Conservation (phyloP, 2,329 filamentous ascomycete genomes). For the Dothistroma septosporum region DNA sequence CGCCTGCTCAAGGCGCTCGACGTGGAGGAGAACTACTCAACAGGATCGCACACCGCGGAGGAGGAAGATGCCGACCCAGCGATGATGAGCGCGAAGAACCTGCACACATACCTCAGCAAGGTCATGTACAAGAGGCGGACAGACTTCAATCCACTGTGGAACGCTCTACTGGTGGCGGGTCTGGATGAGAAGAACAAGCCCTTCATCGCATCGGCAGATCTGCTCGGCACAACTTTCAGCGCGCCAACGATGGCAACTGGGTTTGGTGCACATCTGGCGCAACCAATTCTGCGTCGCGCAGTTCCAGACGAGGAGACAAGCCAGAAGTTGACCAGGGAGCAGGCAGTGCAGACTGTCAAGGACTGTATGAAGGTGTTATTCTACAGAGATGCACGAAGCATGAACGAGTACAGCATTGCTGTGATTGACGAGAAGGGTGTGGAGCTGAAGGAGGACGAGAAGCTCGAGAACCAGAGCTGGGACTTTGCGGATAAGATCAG, state of each 20-base stretch:
- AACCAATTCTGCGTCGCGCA: constrained; percentile 80
- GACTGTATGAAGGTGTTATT: constrained; percentile 98
- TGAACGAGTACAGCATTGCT: constrained; percentile 88
- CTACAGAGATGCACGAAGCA: constrained; percentile 90
- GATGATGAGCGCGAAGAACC: constrained; percentile 78
- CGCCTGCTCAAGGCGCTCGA: constrained; percentile 81
- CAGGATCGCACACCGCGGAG: constrained; percentile 60
- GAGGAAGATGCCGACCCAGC: constrained; percentile 54
- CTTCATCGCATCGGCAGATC: constrained; percentile 86
- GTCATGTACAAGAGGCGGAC: constrained; percentile 92
- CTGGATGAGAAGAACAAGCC: constrained; percentile 74
- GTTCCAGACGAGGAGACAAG: constrained; percentile 81
- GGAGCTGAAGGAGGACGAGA: constrained; percentile 75
- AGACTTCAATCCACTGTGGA: constrained; percentile 97
- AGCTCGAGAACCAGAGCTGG: constrained; percentile 95
- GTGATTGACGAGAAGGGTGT: constrained; percentile 79
- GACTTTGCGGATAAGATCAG: constrained; percentile 92
- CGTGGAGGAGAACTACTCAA: constrained; percentile 81
- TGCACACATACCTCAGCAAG: constrained; percentile 95
- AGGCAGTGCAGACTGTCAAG: constrained; percentile 75
- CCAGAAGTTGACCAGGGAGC: constrained; percentile 66
- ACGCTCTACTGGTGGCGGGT: constrained; percentile 85
- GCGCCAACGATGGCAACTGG: constrained; percentile 87
- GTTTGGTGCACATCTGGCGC: constrained; percentile 86
- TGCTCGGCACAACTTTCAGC: constrained; percentile 87